Base-by-base conservation (phyloP, 345 rosid species). In the Aquilaria yunnanensis region DNA sequence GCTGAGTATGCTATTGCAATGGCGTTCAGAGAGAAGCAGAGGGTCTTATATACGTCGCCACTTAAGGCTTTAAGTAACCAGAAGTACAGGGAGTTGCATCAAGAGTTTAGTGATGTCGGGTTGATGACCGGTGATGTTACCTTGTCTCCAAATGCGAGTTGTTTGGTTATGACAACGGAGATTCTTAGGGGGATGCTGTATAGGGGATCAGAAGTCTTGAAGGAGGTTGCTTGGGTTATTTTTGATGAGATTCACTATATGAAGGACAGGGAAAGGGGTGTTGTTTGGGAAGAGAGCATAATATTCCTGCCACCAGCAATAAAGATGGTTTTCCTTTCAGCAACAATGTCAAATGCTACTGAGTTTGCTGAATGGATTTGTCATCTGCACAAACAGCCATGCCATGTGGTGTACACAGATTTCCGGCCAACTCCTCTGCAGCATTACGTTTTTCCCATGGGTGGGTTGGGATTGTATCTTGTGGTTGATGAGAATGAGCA, bases 101-200 rank as follows among this genome's bases (percentile, higher is more conserved):
- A 86, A 45, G 99, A 94, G 82, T 94, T 94, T 64, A 60, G 77
- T 45, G 99, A 94, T 76, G 99, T 94, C 46, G 99, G 99, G 33
- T 77, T 94, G 82, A 94, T 94, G 99, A 94, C 99, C 2, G 99
- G 99, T 49, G 99, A 94, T 69, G 99, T 94, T 12, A 94, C 99
- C 47, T 77, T 94, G 49, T 91, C 97, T 0, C 99, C 99, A 46
- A 90, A 90, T 62, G 97, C 97, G 12, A 90, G 96, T 70, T 86
- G 95, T 74, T 77, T 90, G 75, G 99, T 94, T 12, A 94, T 94
- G 99, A 94, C 99, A 0, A 94, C 99, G 0, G 99, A 94, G 72
- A 94, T 94, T 72, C 85, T 94, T 14, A 83, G 99, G 60, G 97
- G 97, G 4, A 94, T 94, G 99, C 96, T 94, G 70, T 90, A 82